Conservation (phyloP, 345 rosid genomes). For the Abelmoschus esculentus region DNA sequence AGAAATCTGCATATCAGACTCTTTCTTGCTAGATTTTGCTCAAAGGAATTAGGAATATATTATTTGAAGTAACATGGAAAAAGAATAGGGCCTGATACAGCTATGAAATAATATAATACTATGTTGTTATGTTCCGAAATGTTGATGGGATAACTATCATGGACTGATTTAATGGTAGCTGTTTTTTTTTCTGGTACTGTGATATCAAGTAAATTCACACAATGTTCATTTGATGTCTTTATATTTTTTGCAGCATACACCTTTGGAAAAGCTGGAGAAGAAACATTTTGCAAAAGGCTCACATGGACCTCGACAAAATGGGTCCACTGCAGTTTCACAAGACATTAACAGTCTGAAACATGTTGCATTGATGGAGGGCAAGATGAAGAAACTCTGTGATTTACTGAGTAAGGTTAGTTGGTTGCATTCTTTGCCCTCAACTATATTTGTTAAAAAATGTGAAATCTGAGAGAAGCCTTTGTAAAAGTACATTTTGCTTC, state of each 20-base stretch:
- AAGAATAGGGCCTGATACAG: background rate
- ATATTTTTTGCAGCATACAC: constrained; percentile 47
- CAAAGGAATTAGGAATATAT: background rate
- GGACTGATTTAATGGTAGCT: background rate
- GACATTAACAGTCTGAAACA: constrained; percentile 49
- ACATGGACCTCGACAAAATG: constrained; percentile 48
- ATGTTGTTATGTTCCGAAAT: background rate
- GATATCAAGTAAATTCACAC: constrained; percentile 2
- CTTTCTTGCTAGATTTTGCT: background rate
- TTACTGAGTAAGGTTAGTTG: constrained; percentile 66
- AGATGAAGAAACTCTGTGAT: constrained; percentile 58
- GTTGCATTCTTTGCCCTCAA: background rate
- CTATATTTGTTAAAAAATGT: background rate
- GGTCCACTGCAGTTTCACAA: constrained; percentile 31
- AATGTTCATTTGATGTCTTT: background rate
- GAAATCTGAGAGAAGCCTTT: background rate
- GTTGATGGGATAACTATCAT: background rate
- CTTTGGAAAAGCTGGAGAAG: constrained; percentile 76
- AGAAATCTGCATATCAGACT: constrained; percentile 9
- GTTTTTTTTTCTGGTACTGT: background rate
- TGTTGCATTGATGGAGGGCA: constrained; percentile 67
- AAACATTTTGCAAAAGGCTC: constrained; percentile 78
- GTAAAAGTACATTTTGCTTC: background rate
- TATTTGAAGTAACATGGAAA: background rate
- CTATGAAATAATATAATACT: background rate